Evolutionary conservation across 2,329 filamentous ascomycete species (phyloP), one percentile per base, ranked within the genome.

Genomic region (Fusarium verticillioides): DNA sequence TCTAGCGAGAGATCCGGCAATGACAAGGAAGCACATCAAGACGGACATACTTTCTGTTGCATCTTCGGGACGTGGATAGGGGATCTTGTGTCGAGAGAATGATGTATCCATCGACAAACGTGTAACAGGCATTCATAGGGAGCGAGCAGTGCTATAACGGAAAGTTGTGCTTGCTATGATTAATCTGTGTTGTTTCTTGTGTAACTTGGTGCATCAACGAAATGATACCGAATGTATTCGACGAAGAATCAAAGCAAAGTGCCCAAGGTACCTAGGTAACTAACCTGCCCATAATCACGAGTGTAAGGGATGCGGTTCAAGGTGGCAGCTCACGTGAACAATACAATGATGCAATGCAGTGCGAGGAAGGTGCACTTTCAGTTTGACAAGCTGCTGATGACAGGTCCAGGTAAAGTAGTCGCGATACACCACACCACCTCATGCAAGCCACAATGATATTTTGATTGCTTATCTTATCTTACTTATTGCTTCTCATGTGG

Each of bases 1-100:
- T 66, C 69, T 75, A 66, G 65, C 73, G 75, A 76, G 63, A 74
- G 66, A 73, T 70, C 57, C 58, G 56, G 72, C 47, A 49, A 42
- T 57, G 43, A 52, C 32, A 61, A 34, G 54, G 47, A 58, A 21
- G 40, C 52, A 49, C 32, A 34, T 44, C 28, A 28, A 44, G 32
- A 37, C 36, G 36, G 36, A 36, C 57, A 34, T 32, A 42, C 40
- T 28, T 28, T 32, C 49, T 58, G 56, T 52, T 60, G 49, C 58
- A 63, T 50, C 30, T 26, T 47, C 26, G 23, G 49, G 53, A 52
- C 39, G 34, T 62, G 32, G 44, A 66, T 44, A 54, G 26, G 40
- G 32, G 30, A 54, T 37, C 16, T 42, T 19, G 26, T 42, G 53
- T 46, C 44, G 16, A 36, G 26, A 26, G 26, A 32, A n/a, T 19